Conservation (phyloP, 306 rosid species). For the Quercus cerris region DNA sequence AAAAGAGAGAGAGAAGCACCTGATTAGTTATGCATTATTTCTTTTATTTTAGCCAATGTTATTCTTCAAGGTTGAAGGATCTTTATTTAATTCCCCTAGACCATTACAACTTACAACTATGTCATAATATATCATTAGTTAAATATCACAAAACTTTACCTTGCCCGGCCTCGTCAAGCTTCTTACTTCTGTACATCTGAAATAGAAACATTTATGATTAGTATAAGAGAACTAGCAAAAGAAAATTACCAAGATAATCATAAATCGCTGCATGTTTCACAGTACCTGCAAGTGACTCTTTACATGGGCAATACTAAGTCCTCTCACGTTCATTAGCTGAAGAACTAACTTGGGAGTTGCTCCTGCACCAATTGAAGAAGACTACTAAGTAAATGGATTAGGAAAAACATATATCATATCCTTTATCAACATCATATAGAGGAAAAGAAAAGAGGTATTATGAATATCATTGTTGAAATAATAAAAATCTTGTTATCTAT, state of each 20-base stretch:
- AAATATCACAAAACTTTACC: conserved; percentile 36
- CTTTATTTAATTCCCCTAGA: not conserved
- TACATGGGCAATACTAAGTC: conserved; percentile 88
- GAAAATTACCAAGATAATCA: not conserved
- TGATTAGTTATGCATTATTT: too few species aligned
- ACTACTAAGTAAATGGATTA: not conserved
- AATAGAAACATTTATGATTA: not conserved
- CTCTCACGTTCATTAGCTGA: conserved; percentile 89
- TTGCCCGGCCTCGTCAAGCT: conserved; percentile 82
- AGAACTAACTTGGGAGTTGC: conserved; percentile 89
- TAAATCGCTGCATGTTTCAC: not conserved
- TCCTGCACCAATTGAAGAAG: conserved; percentile 39
- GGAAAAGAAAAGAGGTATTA: not conserved
- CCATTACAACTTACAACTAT: not conserved
- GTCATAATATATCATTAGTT: too few species aligned
- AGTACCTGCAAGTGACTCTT: conserved; percentile 94
- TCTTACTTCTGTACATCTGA: conserved; percentile 95
- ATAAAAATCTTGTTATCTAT: not conserved
- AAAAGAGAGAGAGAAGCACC: too few species aligned
- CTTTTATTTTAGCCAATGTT: too few species aligned
- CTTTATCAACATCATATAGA: not conserved
- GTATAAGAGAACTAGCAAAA: not conserved
- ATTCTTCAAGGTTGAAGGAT: too few species aligned
- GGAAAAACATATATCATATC: not conserved
- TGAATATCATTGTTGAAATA: not conserved